Evolutionary conservation across 2,329 filamentous ascomycete species (phyloP), one percentile per base, ranked within the genome.

Genomic region (Neopestalotiopsis sp.): DNA sequence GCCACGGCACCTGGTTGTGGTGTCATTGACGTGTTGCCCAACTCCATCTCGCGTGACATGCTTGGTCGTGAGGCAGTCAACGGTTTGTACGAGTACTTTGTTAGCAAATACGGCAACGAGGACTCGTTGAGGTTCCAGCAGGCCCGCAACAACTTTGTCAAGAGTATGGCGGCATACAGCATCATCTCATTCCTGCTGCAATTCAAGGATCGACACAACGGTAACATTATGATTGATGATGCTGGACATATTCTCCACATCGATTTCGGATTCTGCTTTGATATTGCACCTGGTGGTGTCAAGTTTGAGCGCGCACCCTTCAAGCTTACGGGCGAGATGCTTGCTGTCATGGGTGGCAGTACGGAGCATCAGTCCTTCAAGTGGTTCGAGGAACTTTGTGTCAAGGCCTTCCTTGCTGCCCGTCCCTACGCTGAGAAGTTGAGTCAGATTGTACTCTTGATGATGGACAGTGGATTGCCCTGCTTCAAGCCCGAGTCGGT

Each of bases 191-290:
- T 97, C 83, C 86, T 99, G 14, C 85, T 99, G 49, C 97, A 99
- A 77, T 98, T 99, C 90, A 99, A 99, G 81, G 96, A 99, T 79
- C 91, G 96, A 3, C 96, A 99, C 84, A 99, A 99, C 80, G 96
- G 96, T 71, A 99, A 99, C 85, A 99, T 99, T 85, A 99, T 99
- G 97, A 91, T 99, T 72, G 95, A 99, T 79, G 95, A 98, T 76
- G 93, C 92, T 0, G 96, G 97, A 4, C 96, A 99, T 81, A 97
- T 99, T 76, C 89, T 99, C 67, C 96, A 99, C 84, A 98, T 99
- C 74, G 96, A 99, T 80, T 99, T 99, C 77, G 96, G 96, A 10
- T 99, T 99, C 88, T 98, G 95, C 83, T 99, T 99, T 82, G 97
- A 99, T 78, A 98, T 99, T 74, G 96, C 95, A 1, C 96, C 96